Conservation (phyloP, 768 basidiomycete genomes). For the Boletus patriciae region DNA sequence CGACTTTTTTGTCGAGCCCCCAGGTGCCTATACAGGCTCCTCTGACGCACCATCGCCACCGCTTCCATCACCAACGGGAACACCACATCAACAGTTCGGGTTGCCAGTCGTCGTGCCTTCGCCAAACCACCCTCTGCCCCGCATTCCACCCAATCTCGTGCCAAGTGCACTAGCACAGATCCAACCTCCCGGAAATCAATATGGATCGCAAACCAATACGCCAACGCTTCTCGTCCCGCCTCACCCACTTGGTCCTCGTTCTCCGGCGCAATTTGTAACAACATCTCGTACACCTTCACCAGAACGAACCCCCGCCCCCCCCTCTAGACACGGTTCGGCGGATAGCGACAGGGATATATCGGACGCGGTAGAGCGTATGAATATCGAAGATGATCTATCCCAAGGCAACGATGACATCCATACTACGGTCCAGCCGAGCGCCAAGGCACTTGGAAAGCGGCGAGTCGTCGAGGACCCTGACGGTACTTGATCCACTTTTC, state of each 20-base stretch:
- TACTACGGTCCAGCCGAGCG: constrained; percentile 65
- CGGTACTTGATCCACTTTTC: constrained; percentile 29
- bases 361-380: constrained; percentile 31
- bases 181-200: constrained; percentile 18
- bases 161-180: constrained; percentile 16
- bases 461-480: constrained; percentile 54
- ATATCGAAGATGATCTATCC: constrained; percentile 23
- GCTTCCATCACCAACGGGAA: constrained; percentile 25
- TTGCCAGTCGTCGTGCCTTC: constrained; percentile 32
- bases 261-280: constrained; percentile 45
- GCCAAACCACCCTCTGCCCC: constrained; percentile 40
- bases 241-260: constrained; percentile 73
- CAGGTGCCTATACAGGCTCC: constrained; percentile 20
- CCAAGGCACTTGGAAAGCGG: constrained; percentile 87
- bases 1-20: constrained; percentile 24
- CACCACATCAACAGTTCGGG: constrained; percentile 35
- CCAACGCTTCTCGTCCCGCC: constrained; percentile 57
- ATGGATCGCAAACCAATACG: constrained; percentile 29
- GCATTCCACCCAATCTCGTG: constrained; percentile 34
- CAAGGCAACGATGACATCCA: constrained; percentile 32
- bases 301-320: constrained; percentile 35
- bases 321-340: constrained; percentile 22
- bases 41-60: constrained; percentile 34
- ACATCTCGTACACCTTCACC: constrained; percentile 75
- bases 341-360: constrained; percentile 26